Conservation (phyloP, 352 stramenopile genomes). For the Globisporangium heterothallicum region DNA sequence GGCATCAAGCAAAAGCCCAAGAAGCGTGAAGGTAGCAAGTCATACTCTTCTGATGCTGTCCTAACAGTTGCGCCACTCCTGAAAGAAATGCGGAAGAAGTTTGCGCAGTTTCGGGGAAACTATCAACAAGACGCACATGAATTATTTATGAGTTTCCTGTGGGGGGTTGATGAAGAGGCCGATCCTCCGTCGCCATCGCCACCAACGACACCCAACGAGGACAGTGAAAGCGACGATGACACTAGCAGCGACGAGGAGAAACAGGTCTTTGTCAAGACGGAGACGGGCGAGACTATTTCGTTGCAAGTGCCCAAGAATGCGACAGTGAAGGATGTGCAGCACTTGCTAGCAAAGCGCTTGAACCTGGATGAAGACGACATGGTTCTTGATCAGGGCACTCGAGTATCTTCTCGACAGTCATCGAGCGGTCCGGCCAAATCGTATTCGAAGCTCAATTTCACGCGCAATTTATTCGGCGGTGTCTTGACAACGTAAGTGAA, state of each 20-base stretch:
- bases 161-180: constrained; percentile 71
- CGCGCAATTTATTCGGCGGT: constrained; percentile 50
- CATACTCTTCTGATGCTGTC: constrained; percentile 33
- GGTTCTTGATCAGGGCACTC: constrained; percentile 29
- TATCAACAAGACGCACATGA: constrained; percentile 98
- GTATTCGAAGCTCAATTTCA: constrained; percentile 55
- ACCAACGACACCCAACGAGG: background rate
- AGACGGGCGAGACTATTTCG: constrained; percentile 52
- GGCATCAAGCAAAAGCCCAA: constrained; percentile 16
- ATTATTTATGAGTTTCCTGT: constrained; percentile 91
- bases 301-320: constrained; percentile 43
- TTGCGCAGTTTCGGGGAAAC: constrained; percentile 91
- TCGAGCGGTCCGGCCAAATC: constrained; percentile 20
- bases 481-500: constrained; percentile 45
- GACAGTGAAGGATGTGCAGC: constrained; percentile 45
- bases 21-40: constrained; percentile 15
- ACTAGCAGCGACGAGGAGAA: constrained; percentile 25
- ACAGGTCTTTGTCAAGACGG: constrained; percentile 63
- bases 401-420: constrained; percentile 20
- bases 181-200: constrained; percentile 26
- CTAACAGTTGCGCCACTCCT: constrained; percentile 56
- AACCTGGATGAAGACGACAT: constrained; percentile 54
- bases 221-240: constrained; percentile 16
- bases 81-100: constrained; percentile 72
- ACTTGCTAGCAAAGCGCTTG: constrained; percentile 45